These are phyloP conservation scores for Thyridium curvatum DNA, from an alignment of 2,329 filamentous ascomycete genomes.

Conservation along the genomic window DNA sequence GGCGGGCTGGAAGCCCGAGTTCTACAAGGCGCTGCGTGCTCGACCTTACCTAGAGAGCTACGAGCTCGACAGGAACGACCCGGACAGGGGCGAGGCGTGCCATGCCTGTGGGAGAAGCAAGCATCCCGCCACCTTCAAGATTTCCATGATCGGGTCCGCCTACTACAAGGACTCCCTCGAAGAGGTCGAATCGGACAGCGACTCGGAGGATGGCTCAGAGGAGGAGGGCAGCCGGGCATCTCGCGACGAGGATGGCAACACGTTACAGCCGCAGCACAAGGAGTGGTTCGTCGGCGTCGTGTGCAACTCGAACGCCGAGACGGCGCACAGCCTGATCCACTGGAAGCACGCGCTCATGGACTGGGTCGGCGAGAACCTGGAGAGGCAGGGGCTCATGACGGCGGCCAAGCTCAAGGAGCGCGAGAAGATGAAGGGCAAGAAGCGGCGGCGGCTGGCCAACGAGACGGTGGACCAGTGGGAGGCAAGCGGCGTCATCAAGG, in stretches of 20 bases:
- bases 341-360: slow-evolving; percentile 72
- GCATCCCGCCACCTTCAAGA: slow-evolving; percentile 60
- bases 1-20: slow-evolving; percentile 61
- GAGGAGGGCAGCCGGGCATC: slow-evolving; percentile 21
- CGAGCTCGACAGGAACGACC: slow-evolving; percentile 28
- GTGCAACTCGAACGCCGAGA: slow-evolving; percentile 49
- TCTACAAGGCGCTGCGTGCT: slow-evolving; percentile 58
- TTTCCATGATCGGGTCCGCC: slow-evolving; percentile 58
- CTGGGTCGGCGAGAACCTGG: slow-evolving; percentile 60
- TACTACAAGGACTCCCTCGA: slow-evolving; percentile 63
- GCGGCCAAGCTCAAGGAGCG: slow-evolving; percentile 53
- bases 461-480: slow-evolving; percentile 61
- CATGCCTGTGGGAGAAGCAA: slow-evolving; percentile 65
- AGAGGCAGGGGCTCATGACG: slow-evolving; percentile 48
- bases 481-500: slow-evolving; percentile 47
- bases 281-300: slow-evolving; percentile 30
- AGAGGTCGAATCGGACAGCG: slow-evolving; percentile 40
- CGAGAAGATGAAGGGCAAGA: slow-evolving; percentile 53
- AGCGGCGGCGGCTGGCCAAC: slow-evolving; percentile 54
- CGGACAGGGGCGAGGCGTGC: slow-evolving; percentile 37
- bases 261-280: slow-evolving; percentile 27
- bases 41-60: slow-evolving; percentile 54
- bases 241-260: slow-evolving; percentile 26
- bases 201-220: slow-evolving; percentile 16
- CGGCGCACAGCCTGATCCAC: slow-evolving; percentile 66